phyloP scores from a whole-genome alignment of 2,329 filamentous ascomycete species.

The Sporothrix brasiliensis region DNA sequence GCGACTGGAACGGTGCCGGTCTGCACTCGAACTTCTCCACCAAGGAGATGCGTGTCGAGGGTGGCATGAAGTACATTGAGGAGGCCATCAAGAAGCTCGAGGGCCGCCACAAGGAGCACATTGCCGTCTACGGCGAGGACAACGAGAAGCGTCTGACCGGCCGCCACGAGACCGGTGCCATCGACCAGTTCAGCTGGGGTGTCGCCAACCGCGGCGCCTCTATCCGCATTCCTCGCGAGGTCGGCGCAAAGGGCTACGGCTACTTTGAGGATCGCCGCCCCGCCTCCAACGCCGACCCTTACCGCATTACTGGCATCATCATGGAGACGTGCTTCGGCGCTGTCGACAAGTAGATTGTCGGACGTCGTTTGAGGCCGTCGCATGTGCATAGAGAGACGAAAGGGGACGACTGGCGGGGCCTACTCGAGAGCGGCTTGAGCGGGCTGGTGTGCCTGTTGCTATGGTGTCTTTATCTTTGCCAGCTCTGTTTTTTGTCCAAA shows the following conservation, averaged over 20 bases:
- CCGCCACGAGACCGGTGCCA: constrained; percentile 88
- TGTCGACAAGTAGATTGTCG: constrained; percentile 32
- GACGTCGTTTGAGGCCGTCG: not conserved
- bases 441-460: constrained; percentile 3
- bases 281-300: constrained; percentile 78
- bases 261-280: constrained; percentile 60
- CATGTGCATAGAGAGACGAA: not conserved
- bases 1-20: constrained; percentile 82
- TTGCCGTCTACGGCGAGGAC: constrained; percentile 89
- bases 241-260: constrained; percentile 77
- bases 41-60: constrained; percentile 82
- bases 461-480: not conserved
- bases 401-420: constrained; percentile 5
- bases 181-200: constrained; percentile 91
- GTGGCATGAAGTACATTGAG: constrained; percentile 95
- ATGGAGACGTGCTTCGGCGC: constrained; percentile 42
- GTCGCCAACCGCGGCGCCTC: constrained; percentile 94
- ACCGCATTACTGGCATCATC: constrained; percentile 60
- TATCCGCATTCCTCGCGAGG: constrained; percentile 73
- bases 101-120: constrained; percentile 77
- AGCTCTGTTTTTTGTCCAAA: constrained; percentile 8
- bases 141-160: constrained; percentile 95
- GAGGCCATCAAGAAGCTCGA: constrained; percentile 81
- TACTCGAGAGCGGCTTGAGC: constrained; percentile 6
- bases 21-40: constrained; percentile 91